Percentiles rank a stretch among this genome's conserved stretches.
Conservation (phyloP, 2,329 filamentous ascomycete species). For the Karstenula rhodostoma region DNA sequence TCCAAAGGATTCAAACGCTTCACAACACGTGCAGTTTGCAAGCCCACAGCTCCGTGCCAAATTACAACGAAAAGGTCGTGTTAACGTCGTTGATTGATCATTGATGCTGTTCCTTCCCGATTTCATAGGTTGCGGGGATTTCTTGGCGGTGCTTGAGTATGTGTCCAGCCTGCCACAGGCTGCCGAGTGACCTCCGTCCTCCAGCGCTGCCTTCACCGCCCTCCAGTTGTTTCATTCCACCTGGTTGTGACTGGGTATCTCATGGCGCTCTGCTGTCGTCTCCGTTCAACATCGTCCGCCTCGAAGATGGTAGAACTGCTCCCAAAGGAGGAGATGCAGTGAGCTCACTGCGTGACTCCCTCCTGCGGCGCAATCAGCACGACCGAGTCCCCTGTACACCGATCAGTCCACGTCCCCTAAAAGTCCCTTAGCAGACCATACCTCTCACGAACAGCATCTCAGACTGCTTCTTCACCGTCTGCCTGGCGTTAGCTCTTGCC, state of each 20-base stretch:
- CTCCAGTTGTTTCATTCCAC: neutral
- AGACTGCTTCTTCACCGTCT: conserved; percentile 96
- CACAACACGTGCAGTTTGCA: no score
- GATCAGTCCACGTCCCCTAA: neutral
- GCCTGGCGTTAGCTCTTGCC: conserved; percentile 8
- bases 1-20: neutral
- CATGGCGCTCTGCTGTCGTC: conserved; percentile 16
- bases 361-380: conserved; percentile 57
- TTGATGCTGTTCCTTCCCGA: neutral
- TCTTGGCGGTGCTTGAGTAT: neutral
- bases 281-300: conserved; percentile 9
- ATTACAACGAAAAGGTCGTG: neutral
- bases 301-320: conserved; percentile 13
- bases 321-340: conserved; percentile 12
- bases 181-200: neutral
- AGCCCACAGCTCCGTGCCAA: no score
- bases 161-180: neutral
- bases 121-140: neutral
- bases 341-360: conserved; percentile 37
- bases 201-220: neutral
- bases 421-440: conserved; percentile 47
- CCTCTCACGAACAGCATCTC: conserved; percentile 99
- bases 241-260: conserved; percentile 31
- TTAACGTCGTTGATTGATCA: neutral
- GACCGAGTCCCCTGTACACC: conserved; percentile 57